Conservation (phyloP, 2,329 filamentous ascomycete genomes). For the Coniochaeta prunicola region DNA sequence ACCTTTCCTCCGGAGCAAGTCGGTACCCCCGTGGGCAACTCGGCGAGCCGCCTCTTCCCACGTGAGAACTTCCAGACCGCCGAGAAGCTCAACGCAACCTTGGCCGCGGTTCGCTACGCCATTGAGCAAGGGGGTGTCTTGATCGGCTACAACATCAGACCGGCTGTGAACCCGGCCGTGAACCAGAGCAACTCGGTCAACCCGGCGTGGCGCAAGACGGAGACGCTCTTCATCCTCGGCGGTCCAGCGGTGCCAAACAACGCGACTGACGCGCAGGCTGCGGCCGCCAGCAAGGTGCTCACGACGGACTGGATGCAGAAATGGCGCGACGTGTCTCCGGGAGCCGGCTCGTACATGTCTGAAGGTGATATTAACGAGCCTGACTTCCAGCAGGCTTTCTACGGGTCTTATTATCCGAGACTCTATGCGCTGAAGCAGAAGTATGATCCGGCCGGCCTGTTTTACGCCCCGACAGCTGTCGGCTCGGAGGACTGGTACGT, state of each 20-base stretch:
- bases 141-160: constrained; percentile 30
- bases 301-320: constrained; percentile 18
- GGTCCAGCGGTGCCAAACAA: not conserved
- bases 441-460: constrained; percentile 25
- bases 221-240: constrained; percentile 23
- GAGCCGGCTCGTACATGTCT: not conserved
- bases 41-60: constrained; percentile 22
- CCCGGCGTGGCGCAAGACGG: constrained; percentile 37
- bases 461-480: constrained; percentile 27
- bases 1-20: constrained; percentile 37
- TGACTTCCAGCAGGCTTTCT: constrained; percentile 16
- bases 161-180: constrained; percentile 17
- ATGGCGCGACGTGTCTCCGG: constrained; percentile 4
- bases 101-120: constrained; percentile 27
- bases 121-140: constrained; percentile 32
- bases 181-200: constrained; percentile 34
- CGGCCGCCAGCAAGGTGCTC: constrained; percentile 10
- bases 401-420: constrained; percentile 25
- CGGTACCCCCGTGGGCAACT: constrained; percentile 12
- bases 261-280: constrained; percentile 5
- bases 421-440: constrained; percentile 26
- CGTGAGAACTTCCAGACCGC: constrained; percentile 15
- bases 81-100: constrained; percentile 24
- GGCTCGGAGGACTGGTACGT: constrained; percentile 29
- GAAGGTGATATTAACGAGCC: constrained; percentile 1